phyloP scores from a whole-genome alignment of 2,329 filamentous ascomycete species.

The Aspergillus spinulosporus region DNA sequence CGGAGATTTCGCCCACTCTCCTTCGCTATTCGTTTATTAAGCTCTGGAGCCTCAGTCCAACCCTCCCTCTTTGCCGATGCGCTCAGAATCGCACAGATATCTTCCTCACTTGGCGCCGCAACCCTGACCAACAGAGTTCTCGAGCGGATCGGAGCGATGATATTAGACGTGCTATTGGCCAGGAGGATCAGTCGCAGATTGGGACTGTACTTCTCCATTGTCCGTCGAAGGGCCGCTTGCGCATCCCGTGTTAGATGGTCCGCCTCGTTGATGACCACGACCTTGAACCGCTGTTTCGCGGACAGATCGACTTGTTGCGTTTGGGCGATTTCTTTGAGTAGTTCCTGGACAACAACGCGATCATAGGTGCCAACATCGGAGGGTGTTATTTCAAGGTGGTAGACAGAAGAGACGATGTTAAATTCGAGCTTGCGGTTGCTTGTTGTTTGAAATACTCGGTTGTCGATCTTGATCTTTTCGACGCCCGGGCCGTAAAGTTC shows the following conservation, averaged over 20 bases:
- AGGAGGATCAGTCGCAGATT: slow-evolving; percentile 89
- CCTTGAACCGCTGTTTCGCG: slow-evolving; percentile 95
- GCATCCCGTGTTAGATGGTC: slow-evolving; percentile 92
- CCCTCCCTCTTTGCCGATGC: slow-evolving; percentile 74
- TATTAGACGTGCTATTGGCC: slow-evolving; percentile 95
- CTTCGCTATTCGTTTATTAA: slow-evolving; percentile 82
- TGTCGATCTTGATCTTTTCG: slow-evolving; percentile 99
- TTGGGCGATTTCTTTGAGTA: slow-evolving; percentile 96
- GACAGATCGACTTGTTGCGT: slow-evolving; percentile 96
- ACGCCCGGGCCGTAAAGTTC: slow-evolving; percentile 93
- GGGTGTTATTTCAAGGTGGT: slow-evolving; percentile 97
- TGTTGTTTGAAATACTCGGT: slow-evolving; percentile 91
- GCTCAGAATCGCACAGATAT: slow-evolving; percentile 76
- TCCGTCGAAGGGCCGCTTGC: slow-evolving; percentile 88
- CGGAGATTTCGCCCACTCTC: slow-evolving; percentile 90
- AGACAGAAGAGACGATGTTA: slow-evolving; percentile 95
- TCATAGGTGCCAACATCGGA: slow-evolving; percentile 97
- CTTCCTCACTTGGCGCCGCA: slow-evolving; percentile 78
- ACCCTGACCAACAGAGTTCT: slow-evolving; percentile 89
- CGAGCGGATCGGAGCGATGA: slow-evolving; percentile 96
- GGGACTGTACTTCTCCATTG: slow-evolving; percentile 99
- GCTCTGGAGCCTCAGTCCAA: slow-evolving; percentile 71
- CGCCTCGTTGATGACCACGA: slow-evolving; percentile 98
- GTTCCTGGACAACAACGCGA: slow-evolving; percentile 89
- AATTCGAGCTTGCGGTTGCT: slow-evolving; percentile 98